Conservation (phyloP, 2,329 filamentous ascomycete genomes). For the Zarea fungicola region DNA sequence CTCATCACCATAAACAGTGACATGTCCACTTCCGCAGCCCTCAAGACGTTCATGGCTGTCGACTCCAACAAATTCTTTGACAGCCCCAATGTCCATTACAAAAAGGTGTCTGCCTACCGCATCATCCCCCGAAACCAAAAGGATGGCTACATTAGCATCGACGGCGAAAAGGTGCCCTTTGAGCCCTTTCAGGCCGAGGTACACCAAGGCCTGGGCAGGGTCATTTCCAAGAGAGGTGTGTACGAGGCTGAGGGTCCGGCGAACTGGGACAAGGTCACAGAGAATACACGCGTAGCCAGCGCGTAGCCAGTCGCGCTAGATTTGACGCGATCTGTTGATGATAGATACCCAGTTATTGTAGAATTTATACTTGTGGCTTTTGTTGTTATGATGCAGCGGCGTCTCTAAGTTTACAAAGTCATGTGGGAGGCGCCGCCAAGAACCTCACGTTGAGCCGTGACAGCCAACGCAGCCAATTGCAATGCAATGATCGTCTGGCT, state of each 20-base stretch:
- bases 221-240: conserved; percentile 69
- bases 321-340: neutral
- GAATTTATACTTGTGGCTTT: neutral
- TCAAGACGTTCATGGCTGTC: conserved; percentile 66
- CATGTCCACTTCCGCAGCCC: conserved; percentile 58
- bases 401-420: too few relatives aligned
- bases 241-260: conserved; percentile 62
- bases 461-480: too few relatives aligned
- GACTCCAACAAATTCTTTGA: conserved; percentile 75
- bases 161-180: conserved; percentile 84
- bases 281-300: conserved; percentile 22
- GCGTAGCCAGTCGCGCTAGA: neutral
- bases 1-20: conserved; percentile 75
- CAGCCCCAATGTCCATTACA: conserved; percentile 68
- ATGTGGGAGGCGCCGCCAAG: too few relatives aligned
- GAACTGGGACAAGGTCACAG: conserved; percentile 42
- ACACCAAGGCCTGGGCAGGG: conserved; percentile 73
- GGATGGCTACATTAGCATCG: conserved; percentile 86
- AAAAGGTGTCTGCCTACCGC: conserved; percentile 82
- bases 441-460: too few relatives aligned
- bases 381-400: neutral
- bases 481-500: too few relatives aligned
- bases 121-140: conserved; percentile 68
- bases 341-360: conserved; percentile 5
- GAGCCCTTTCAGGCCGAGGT: conserved; percentile 88